Evolutionary conservation across 352 stramenopile species (phyloP).

Genomic region (Phytophthora cactorum): DNA sequence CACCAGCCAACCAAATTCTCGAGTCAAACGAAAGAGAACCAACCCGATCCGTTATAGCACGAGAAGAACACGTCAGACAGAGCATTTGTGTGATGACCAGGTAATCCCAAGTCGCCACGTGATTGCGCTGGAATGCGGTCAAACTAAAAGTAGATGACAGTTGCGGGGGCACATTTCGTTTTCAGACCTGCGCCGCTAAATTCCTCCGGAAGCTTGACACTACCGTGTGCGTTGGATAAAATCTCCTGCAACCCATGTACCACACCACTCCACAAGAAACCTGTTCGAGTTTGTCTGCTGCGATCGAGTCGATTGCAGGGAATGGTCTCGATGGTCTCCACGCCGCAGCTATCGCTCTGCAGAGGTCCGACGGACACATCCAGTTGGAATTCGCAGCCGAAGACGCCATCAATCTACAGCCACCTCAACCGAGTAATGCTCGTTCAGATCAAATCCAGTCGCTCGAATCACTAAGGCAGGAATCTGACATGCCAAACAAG

Average conservation of each 20-base stretch:
- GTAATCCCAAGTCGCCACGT: constrained; percentile 17
- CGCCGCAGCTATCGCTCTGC: constrained; percentile 22
- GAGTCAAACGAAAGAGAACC: background rate
- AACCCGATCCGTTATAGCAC: background rate
- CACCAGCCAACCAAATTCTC: background rate
- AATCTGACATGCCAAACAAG: background rate
- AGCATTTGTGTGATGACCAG: background rate
- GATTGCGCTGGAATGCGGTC: constrained; percentile 9
- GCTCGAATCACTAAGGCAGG: constrained; percentile 4
- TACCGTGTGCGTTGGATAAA: too few relatives aligned
- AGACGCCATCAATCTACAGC: constrained; percentile 38
- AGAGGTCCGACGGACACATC: constrained; percentile 37
- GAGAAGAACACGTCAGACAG: background rate
- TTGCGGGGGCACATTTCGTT: constrained; percentile 16
- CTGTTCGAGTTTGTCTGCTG: constrained; percentile 13
- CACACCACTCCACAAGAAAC: background rate
- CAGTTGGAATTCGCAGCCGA: constrained; percentile 42
- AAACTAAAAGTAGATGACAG: constrained; percentile 28
- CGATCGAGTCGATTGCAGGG: constrained; percentile 25
- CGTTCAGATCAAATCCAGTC: constrained; percentile 10
- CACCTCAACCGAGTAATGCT: constrained; percentile 5
- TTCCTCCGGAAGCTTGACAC: too few relatives aligned
- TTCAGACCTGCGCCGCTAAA: too few relatives aligned
- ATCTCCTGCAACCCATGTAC: constrained; percentile 4
- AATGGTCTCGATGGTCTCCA: constrained; percentile 29